A percentile compares a stretch with the other conserved stretches of the same genome.
phyloP scores from a whole-genome alignment of 768 basidiomycete genomes.

The Agaricus bisporus region DNA sequence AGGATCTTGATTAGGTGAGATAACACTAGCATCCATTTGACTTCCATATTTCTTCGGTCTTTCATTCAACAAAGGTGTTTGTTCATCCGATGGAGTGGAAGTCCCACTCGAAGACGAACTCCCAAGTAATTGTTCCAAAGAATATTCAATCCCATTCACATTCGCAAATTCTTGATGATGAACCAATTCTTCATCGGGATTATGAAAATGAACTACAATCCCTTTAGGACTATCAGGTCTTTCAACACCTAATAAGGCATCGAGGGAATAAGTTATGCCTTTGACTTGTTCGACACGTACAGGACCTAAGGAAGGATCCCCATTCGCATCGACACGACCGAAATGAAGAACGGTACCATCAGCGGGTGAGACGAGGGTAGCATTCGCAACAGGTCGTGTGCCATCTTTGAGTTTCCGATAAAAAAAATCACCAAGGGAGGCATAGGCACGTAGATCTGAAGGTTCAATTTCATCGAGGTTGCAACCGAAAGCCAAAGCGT shows the following conservation, averaged over 20 bases:
- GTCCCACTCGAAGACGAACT: constrained; percentile 18
- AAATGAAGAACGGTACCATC: constrained; percentile 96
- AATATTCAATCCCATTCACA: constrained; percentile 96
- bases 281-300: constrained; percentile 86
- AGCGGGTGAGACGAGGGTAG: constrained; percentile 84
- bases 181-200: constrained; percentile 54
- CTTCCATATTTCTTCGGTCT: constrained; percentile 54
- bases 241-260: constrained; percentile 83
- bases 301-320: constrained; percentile 20
- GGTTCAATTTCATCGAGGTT: constrained; percentile 88
- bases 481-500: constrained; percentile 87
- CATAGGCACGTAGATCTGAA: constrained; percentile 70
- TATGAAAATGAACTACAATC: constrained; percentile 26
- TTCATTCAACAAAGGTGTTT: no score
- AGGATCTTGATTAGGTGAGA: constrained; percentile 43
- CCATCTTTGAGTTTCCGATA: constrained; percentile 83
- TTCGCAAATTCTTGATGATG: constrained; percentile 90
- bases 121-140: constrained; percentile 85
- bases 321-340: constrained; percentile 68
- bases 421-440: constrained; percentile 92
- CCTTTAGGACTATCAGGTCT: constrained; percentile 40
- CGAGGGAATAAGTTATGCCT: constrained; percentile 93
- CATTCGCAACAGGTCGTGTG: constrained; percentile 70
- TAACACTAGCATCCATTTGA: constrained; percentile 71
- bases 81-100: neutral